phyloP scores from a whole-genome alignment of 179 eudicot genomes.

The Spergularia azorica region DNA sequence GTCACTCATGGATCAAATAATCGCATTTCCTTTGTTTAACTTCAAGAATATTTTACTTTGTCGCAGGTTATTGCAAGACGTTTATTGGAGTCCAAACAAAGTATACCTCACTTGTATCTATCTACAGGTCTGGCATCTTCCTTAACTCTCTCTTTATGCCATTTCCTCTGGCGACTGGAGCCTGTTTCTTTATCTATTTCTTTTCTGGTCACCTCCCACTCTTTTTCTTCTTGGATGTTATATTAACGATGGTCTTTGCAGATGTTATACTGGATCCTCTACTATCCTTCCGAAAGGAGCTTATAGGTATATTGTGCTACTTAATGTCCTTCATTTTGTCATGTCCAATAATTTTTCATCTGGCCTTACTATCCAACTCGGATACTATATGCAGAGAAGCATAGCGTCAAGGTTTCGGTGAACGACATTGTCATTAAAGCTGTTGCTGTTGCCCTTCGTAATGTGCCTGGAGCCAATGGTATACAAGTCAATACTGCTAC shows the following conservation, averaged over 20 bases:
- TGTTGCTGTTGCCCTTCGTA: slow-evolving; percentile 87
- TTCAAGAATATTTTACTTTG: background rate
- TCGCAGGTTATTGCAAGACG: slow-evolving; percentile 91
- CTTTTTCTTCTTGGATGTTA: background rate
- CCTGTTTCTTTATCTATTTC: slow-evolving; percentile 1
- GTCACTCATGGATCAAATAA: too few relatives aligned
- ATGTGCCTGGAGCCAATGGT: slow-evolving; percentile 96
- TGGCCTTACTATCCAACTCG: slow-evolving; percentile 9
- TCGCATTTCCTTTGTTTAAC: background rate
- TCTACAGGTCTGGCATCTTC: slow-evolving; percentile 57
- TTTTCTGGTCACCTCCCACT: background rate
- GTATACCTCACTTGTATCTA: slow-evolving; percentile 81
- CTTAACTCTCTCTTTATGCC: background rate
- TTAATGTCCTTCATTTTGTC: slow-evolving; percentile 4
- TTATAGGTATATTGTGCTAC: slow-evolving; percentile 67
- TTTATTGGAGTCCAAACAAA: slow-evolving; percentile 92
- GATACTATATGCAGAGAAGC: slow-evolving; percentile 55
- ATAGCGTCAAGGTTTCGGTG: slow-evolving; percentile 91
- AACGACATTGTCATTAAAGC: slow-evolving; percentile 97
- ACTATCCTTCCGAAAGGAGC: slow-evolving; percentile 79
- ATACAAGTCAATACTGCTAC: slow-evolving; percentile 23
- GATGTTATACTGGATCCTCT: slow-evolving; percentile 95
- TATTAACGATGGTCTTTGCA: slow-evolving; percentile 36
- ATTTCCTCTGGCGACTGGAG: background rate
- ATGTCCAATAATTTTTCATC: slow-evolving; percentile 7